A percentile compares a stretch with the other conserved stretches of the same genome.
Conservation (phyloP, 345 rosid genomes). For the Eucalyptus curtisii region DNA sequence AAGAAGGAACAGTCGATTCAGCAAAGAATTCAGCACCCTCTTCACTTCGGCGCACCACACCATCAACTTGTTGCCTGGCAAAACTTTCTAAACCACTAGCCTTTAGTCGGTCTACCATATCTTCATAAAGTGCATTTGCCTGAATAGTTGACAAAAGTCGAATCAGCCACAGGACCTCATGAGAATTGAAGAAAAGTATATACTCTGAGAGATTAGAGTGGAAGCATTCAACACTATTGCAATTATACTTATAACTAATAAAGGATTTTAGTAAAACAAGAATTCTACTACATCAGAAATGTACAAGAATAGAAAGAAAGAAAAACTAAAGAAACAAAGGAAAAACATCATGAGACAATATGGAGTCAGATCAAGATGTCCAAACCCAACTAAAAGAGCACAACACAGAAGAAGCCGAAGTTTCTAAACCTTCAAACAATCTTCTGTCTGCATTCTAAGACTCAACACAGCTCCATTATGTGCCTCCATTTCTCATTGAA, state of each 20-base stretch:
- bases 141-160: slow-evolving; percentile 1
- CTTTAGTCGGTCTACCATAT: slow-evolving; percentile 72
- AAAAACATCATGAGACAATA: neutral
- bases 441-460: neutral
- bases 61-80: slow-evolving; percentile 92
- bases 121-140: slow-evolving; percentile 91
- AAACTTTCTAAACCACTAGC: slow-evolving; percentile 86
- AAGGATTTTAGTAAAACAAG: neutral
- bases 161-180: neutral
- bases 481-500: neutral
- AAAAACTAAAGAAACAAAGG: neutral
- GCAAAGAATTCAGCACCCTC: slow-evolving; percentile 82
- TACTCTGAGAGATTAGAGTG: neutral
- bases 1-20: slow-evolving; percentile 64
- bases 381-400: neutral
- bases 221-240: neutral
- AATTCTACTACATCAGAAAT: neutral
- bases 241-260: neutral
- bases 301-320: neutral
- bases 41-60: slow-evolving; percentile 81
- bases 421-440: neutral
- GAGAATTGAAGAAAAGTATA: neutral
- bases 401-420: neutral
- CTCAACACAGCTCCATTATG: neutral
- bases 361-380: neutral